These are phyloP conservation scores for Penicillium sp. DNA, from an alignment of 2,329 filamentous ascomycete species.

Conservation along the genomic window DNA sequence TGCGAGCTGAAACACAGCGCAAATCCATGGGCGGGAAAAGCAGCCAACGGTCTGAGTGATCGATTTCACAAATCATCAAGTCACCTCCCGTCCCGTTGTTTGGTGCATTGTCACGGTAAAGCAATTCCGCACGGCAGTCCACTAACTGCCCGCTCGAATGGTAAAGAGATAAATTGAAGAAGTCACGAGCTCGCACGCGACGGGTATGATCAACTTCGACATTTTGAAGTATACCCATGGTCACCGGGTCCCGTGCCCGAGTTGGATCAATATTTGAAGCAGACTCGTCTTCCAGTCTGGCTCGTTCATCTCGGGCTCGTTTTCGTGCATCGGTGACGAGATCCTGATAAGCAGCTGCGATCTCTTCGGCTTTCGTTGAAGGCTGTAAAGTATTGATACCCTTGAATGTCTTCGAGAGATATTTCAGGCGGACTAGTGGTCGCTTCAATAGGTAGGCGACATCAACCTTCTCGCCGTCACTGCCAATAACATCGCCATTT, in stretches of 20 bases:
- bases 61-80: constrained; percentile 90
- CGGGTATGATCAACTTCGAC: constrained; percentile 75
- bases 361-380: constrained; percentile 59
- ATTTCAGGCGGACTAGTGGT: constrained; percentile 84
- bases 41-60: constrained; percentile 75
- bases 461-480: constrained; percentile 85
- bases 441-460: constrained; percentile 91
- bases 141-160: constrained; percentile 91
- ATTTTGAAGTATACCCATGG: constrained; percentile 70
- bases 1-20: constrained; percentile 75
- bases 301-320: constrained; percentile 72
- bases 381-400: constrained; percentile 52
- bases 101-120: constrained; percentile 79
- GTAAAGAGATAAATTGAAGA: constrained; percentile 80
- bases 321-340: constrained; percentile 78
- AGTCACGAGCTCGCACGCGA: constrained; percentile 86
- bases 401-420: constrained; percentile 81
- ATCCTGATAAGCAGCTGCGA: constrained; percentile 67
- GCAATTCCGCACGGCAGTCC: constrained; percentile 84
- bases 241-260: constrained; percentile 77
- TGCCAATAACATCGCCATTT: constrained; percentile 66
- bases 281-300: constrained; percentile 80
- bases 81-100: constrained; percentile 73
- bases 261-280: constrained; percentile 82
- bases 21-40: constrained; percentile 87